Conservation (phyloP, 176 grass and related monocot genomes). For the Lolium perenne region DNA sequence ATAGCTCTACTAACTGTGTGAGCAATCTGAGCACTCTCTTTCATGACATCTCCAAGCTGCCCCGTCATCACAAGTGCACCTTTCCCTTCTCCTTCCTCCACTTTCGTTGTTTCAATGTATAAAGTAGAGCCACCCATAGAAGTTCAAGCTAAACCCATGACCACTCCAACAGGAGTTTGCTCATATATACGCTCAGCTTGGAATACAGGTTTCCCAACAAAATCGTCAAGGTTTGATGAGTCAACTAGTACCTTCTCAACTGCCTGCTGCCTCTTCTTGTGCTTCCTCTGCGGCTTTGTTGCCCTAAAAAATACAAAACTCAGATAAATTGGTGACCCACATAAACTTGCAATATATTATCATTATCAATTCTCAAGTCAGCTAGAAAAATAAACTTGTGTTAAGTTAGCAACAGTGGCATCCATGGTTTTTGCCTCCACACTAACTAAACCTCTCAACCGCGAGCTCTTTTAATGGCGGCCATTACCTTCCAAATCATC, state of each 20-base stretch:
- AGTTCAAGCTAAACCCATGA: conserved; percentile 98
- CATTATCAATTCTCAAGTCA: conserved; percentile 10
- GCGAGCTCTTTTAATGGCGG: neutral
- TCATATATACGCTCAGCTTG: conserved; percentile 95
- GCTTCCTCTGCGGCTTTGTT: conserved; percentile 39
- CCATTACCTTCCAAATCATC: neutral
- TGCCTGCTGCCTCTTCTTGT: conserved; percentile 43
- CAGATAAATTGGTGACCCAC: conserved; percentile 7
- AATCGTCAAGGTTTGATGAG: conserved; percentile 74
- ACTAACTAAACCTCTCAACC: neutral
- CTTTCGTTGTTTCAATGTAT: conserved; percentile 78
- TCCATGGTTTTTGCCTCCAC: conserved; percentile 31
- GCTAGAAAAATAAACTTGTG: conserved; percentile 24
- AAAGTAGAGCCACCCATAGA: conserved; percentile 87
- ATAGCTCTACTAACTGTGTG: conserved; percentile 89
- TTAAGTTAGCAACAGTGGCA: conserved; percentile 12
- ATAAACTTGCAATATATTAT: conserved; percentile 5
- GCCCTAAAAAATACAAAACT: conserved; percentile 41
- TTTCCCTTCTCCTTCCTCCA: conserved; percentile 90
- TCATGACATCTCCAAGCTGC: conserved; percentile 98
- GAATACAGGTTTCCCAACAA: conserved; percentile 97
- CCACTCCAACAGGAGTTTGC: conserved; percentile 89
- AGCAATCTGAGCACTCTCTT: conserved; percentile 95
- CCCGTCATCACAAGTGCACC: conserved; percentile 84
- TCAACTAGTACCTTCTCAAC: conserved; percentile 76